Conservation (phyloP, 2,329 filamentous ascomycete genomes). For the Juglanconis oblonga region DNA sequence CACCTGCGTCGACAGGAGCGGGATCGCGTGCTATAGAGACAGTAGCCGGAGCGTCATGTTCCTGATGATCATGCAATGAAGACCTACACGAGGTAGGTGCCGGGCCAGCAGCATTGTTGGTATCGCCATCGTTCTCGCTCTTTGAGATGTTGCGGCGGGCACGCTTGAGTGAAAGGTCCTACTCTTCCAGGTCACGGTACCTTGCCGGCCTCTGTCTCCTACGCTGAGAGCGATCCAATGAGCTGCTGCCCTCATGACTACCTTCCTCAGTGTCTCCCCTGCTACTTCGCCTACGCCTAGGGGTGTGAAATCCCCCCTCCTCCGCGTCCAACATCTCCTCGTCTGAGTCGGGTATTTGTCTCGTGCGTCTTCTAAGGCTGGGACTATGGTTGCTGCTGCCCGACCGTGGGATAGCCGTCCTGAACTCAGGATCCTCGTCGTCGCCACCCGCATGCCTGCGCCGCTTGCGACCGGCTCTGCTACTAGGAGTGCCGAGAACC, state of each 20-base stretch:
- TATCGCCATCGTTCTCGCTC: neutral
- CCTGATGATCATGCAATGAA: neutral
- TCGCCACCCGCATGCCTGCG: conserved; percentile 6
- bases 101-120: neutral
- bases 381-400: conserved; percentile 14
- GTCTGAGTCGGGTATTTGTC: conserved; percentile 12
- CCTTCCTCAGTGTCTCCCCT: conserved; percentile 1
- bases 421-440: conserved; percentile 11
- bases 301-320: neutral
- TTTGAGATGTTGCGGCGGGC: neutral
- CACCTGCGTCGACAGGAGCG: too few species aligned
- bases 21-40: too few species aligned
- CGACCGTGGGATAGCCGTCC: conserved; percentile 4
- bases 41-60: too few species aligned
- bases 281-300: neutral
- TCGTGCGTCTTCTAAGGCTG: conserved; percentile 10
- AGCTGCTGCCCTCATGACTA: conserved; percentile 13
- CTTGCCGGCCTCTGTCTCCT: conserved; percentile 18
- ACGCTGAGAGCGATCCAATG: conserved; percentile 16
- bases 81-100: neutral
- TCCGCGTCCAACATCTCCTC: conserved; percentile 12
- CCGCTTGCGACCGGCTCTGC: conserved; percentile 13
- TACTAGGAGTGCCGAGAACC: conserved; percentile 18
- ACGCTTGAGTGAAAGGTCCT: conserved; percentile 13
- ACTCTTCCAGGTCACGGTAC: conserved; percentile 18